Evolutionary conservation across 495 filamentous ascomycete genomes (phyloP).

Genomic region (Penicillium pulvis): DNA sequence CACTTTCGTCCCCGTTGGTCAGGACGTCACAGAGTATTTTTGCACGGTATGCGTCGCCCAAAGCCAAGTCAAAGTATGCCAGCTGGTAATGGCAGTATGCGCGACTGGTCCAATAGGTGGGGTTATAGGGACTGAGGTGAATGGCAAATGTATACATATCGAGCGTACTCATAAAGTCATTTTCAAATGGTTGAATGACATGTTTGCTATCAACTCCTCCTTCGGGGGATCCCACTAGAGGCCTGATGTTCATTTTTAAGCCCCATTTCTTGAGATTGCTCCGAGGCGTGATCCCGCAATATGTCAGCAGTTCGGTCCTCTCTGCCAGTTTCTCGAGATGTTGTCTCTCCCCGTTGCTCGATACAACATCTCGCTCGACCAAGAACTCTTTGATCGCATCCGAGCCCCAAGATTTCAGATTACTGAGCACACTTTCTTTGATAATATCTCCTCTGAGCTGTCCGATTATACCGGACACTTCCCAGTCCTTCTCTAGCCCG

Average conservation of each 20-base stretch:
- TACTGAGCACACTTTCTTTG: neutral
- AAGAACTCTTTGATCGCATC: conserved; percentile 8
- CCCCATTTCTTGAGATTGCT: conserved; percentile 30
- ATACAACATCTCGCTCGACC: neutral
- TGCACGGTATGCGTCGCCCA: conserved; percentile 81
- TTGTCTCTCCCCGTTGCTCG: neutral
- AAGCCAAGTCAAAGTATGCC: conserved; percentile 79
- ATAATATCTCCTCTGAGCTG: conserved; percentile 1
- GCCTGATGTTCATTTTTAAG: neutral
- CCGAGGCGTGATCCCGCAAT: conserved; percentile 16
- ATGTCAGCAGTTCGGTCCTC: conserved; percentile 7
- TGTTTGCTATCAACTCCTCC: conserved; percentile 1
- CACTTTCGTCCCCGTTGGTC: conserved; percentile 16
- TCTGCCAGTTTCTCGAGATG: conserved; percentile 9
- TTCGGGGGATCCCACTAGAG: neutral
- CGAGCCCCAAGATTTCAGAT: conserved; percentile 4
- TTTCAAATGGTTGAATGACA: conserved; percentile 15
- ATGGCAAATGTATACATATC: conserved; percentile 43
- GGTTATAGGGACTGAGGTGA: conserved; percentile 62
- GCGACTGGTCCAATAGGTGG: conserved; percentile 67
- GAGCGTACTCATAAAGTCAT: conserved; percentile 16
- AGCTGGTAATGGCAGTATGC: conserved; percentile 69
- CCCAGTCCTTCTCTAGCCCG: conserved; percentile 1
- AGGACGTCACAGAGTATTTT: conserved; percentile 59
- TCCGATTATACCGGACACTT: neutral